Percentiles rank a stretch among this genome's conserved stretches.
Conservation (phyloP, 2,329 filamentous ascomycete genomes). For the Botrytis fragariae region DNA sequence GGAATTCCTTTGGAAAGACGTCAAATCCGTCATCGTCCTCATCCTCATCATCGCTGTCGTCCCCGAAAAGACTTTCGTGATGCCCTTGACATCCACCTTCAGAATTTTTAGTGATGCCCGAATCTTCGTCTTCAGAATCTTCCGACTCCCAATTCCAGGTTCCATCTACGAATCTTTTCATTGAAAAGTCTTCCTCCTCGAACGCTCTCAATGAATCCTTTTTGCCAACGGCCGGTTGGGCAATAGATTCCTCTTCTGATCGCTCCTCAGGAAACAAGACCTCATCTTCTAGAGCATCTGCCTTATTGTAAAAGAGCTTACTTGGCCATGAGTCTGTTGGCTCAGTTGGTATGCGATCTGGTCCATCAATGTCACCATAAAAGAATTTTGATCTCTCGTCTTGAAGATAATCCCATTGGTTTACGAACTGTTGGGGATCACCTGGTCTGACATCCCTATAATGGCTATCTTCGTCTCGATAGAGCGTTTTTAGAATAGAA, state of each 20-base stretch:
- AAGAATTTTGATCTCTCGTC: slow-evolving; percentile 4
- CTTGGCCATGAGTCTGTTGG: slow-evolving; percentile 22
- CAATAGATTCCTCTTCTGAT: background rate
- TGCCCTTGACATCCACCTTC: background rate
- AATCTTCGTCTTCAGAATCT: slow-evolving; percentile 4
- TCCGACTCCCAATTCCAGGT: slow-evolving; percentile 21
- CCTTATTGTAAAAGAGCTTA: slow-evolving; percentile 41
- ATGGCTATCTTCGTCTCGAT: slow-evolving; percentile 35
- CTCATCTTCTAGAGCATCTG: slow-evolving; percentile 43
- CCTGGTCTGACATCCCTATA: slow-evolving; percentile 8
- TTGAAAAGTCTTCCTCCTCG: slow-evolving; percentile 23
- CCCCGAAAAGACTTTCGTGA: background rate
- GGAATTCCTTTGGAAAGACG: background rate
- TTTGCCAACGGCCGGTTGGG: slow-evolving; percentile 17
- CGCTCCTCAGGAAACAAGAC: slow-evolving; percentile 43
- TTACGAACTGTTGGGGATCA: background rate
- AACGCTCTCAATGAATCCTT: slow-evolving; percentile 21
- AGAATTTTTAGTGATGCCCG: slow-evolving; percentile 1
- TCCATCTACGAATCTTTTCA: slow-evolving; percentile 22
- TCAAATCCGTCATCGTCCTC: slow-evolving; percentile 6
- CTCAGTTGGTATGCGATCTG: background rate
- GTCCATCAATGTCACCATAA: slow-evolving; percentile 1
- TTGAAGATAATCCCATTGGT: slow-evolving; percentile 10
- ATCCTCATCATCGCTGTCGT: background rate
- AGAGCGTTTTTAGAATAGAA: slow-evolving; percentile 42